Conservation (phyloP, 805 yeast species). For the Saturnispora dispora region DNA sequence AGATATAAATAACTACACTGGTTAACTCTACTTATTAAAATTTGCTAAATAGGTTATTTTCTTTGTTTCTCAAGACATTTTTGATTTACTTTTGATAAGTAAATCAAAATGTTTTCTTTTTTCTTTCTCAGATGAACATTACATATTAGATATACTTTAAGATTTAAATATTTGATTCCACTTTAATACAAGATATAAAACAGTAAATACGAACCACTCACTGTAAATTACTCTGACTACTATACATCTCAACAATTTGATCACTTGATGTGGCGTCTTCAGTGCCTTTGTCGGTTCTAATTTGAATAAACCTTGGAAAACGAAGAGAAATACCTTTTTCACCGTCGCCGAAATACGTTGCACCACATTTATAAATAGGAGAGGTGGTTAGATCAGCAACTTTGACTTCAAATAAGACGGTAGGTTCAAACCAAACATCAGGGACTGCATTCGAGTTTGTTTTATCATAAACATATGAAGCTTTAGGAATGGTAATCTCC, state of each 20-base stretch:
- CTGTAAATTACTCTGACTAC: slow-evolving; percentile 46
- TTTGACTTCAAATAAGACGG: slow-evolving; percentile 72
- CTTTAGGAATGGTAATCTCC: slow-evolving; percentile 53
- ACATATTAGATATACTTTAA: neutral
- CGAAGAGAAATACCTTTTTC: slow-evolving; percentile 73
- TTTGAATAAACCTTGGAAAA: slow-evolving; percentile 77
- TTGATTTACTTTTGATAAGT: neutral
- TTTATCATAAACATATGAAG: slow-evolving; percentile 58
- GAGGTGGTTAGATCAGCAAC: slow-evolving; percentile 88
- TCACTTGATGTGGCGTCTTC: slow-evolving; percentile 85
- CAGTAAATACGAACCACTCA: neutral
- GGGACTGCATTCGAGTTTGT: slow-evolving; percentile 61
- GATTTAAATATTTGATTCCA: neutral
- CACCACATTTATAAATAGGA: slow-evolving; percentile 86
- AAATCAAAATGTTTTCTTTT: neutral
- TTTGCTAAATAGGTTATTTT: neutral
- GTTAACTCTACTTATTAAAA: neutral
- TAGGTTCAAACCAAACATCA: slow-evolving; percentile 94
- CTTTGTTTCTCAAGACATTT: neutral
- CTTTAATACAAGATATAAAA: neutral
- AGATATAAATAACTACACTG: neutral
- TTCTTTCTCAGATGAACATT: neutral
- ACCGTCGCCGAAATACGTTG: slow-evolving; percentile 45
- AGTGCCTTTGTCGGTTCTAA: slow-evolving; percentile 76
- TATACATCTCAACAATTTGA: slow-evolving; percentile 78